phyloP scores from a whole-genome alignment of 305 asterid genomes.

The Fraxinus floribunda region DNA sequence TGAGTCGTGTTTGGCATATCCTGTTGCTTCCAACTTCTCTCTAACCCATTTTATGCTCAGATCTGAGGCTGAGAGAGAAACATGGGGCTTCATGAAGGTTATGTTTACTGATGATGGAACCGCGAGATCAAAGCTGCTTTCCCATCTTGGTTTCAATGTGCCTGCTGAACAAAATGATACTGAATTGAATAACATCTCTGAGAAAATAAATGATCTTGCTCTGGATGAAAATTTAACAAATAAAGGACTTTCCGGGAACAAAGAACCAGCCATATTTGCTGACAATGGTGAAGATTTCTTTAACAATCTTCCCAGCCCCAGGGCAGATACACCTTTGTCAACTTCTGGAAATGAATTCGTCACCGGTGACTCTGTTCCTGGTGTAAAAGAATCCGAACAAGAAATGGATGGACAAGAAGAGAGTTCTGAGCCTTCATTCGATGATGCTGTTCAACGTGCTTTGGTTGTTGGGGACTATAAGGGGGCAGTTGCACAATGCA shows the following conservation, averaged over 20 bases:
- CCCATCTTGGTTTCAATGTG: slow-evolving; percentile 85
- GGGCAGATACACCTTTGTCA: slow-evolving; percentile 71
- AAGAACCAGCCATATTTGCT: slow-evolving; percentile 43
- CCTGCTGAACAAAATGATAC: slow-evolving; percentile 61
- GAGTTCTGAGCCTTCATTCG: slow-evolving; percentile 72
- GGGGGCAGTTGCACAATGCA: slow-evolving; percentile 90
- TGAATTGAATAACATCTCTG: slow-evolving; percentile 51
- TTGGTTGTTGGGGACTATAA: slow-evolving; percentile 93
- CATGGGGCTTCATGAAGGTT: slow-evolving; percentile 93
- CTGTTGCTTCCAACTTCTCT: slow-evolving; percentile 18
- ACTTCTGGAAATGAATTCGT: slow-evolving; percentile 52
- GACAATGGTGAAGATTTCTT: slow-evolving; percentile 95
- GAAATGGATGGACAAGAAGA: slow-evolving; percentile 61
- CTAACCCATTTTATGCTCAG: slow-evolving; percentile 40
- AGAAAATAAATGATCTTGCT: slow-evolving; percentile 60
- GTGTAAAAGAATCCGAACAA: slow-evolving; percentile 43
- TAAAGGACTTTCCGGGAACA: slow-evolving; percentile 46
- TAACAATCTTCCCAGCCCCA: slow-evolving; percentile 91
- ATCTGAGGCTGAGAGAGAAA: slow-evolving; percentile 84
- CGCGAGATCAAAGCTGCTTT: slow-evolving; percentile 87
- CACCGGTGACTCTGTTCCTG: slow-evolving; percentile 36
- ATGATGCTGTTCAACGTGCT: slow-evolving; percentile 92
- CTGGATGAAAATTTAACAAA: slow-evolving; percentile 47
- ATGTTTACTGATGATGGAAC: slow-evolving; percentile 94
- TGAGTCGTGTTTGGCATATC: slow-evolving; percentile 3